These are phyloP conservation scores for Rhodofomes roseus DNA, from an alignment of 1,284 basidiomycete genomes.

Conservation along the genomic window DNA sequence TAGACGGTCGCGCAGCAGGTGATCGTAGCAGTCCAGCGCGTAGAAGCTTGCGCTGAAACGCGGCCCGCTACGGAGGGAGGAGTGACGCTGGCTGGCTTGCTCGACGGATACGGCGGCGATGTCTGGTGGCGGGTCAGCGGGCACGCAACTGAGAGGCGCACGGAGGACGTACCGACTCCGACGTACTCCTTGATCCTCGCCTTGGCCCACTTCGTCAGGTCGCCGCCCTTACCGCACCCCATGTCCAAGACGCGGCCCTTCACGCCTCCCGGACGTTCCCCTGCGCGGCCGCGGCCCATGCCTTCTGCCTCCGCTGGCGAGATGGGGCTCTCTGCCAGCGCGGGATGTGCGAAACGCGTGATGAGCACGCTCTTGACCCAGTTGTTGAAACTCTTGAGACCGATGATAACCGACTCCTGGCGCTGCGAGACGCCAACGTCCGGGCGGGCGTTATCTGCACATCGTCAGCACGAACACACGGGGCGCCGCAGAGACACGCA, in stretches of 20 bases:
- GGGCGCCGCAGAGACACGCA: conserved; percentile 36
- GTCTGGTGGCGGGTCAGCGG: conserved; percentile 47
- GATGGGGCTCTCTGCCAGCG: conserved; percentile 37
- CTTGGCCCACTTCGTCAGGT: conserved; percentile 94
- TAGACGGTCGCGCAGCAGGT: conserved; percentile 63
- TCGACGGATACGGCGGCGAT: conserved; percentile 88
- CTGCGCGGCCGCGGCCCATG: conserved; percentile 32
- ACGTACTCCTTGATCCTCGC: conserved; percentile 80
- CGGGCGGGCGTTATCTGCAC: conserved; percentile 83
- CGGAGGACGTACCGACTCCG: conserved; percentile 66
- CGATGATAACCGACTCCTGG: conserved; percentile 92
- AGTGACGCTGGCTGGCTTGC: conserved; percentile 77
- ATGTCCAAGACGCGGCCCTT: conserved; percentile 87
- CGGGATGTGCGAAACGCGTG: conserved; percentile 76
- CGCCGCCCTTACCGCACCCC: conserved; percentile 98
- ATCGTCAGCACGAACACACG: background rate
- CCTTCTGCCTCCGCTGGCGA: conserved; percentile 26
- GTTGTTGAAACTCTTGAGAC: conserved; percentile 97
- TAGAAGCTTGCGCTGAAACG: conserved; percentile 81
- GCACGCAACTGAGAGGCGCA: conserved; percentile 2
- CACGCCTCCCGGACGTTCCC: background rate
- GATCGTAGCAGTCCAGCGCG: conserved; percentile 85
- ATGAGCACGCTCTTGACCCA: conserved; percentile 98
- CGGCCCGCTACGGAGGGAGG: conserved; percentile 36
- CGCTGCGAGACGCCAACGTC: conserved; percentile 87